Percentiles rank a stretch among this genome's conserved stretches.
Conservation (phyloP, 805 yeast species). For the Yarrowia sp. region DNA sequence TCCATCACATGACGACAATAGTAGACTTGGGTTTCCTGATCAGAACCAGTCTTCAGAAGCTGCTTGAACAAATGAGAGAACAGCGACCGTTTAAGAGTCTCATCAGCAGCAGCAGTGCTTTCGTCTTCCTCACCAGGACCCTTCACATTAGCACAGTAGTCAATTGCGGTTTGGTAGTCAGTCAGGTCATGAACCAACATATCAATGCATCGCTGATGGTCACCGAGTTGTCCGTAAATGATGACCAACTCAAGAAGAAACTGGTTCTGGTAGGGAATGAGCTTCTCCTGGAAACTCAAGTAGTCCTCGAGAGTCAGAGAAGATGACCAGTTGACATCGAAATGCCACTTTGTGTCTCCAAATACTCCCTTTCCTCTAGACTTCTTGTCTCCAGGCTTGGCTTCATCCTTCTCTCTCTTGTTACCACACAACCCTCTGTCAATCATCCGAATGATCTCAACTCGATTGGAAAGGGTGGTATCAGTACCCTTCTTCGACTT, state of each 20-base stretch:
- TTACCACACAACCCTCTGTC: constrained; percentile 17
- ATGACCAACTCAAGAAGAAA: constrained; percentile 50
- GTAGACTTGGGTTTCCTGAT: constrained; percentile 43
- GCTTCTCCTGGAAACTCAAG: constrained; percentile 9
- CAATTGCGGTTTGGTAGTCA: constrained; percentile 50
- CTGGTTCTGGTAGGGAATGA: not conserved
- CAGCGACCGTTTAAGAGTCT: constrained; percentile 40
- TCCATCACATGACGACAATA: constrained; percentile 47
- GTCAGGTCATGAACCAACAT: constrained; percentile 47
- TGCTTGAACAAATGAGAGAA: constrained; percentile 46
- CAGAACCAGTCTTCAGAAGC: constrained; percentile 43
- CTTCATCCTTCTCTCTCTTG: not conserved
- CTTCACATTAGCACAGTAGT: constrained; percentile 47
- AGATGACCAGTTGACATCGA: constrained; percentile 20
- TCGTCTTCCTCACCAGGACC: constrained; percentile 41
- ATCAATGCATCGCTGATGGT: constrained; percentile 49
- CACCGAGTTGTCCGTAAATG: constrained; percentile 48
- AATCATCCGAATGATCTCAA: constrained; percentile 17
- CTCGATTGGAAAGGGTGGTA: not conserved
- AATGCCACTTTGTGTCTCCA: constrained; percentile 23
- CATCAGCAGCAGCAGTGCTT: constrained; percentile 14
- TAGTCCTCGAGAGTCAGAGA: constrained; percentile 15
- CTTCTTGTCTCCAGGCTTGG: not conserved
- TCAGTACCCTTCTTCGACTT: constrained; percentile 39
- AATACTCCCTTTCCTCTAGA: constrained; percentile 13